phyloP scores from a whole-genome alignment of 371 early-diverging fungal species.

The Umbelopsis sp. region DNA sequence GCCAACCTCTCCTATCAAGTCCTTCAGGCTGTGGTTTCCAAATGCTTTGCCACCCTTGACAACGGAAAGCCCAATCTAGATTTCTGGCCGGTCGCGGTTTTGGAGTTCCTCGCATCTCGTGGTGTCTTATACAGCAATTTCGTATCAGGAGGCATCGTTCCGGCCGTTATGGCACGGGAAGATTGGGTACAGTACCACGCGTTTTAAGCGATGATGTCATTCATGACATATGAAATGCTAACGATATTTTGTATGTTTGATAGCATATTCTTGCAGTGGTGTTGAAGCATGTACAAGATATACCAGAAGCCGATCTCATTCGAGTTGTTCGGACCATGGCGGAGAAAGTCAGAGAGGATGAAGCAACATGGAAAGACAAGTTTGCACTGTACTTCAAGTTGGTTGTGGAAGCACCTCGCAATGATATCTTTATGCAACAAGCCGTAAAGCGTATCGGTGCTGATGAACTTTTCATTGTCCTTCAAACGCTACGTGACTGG shows the following conservation, averaged over 20 bases:
- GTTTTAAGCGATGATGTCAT: conserved; percentile 5
- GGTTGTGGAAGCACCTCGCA: conserved; percentile 56
- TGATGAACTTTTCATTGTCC: conserved; percentile 48
- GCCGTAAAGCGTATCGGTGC: conserved; percentile 50
- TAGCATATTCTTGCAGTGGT: conserved; percentile 40
- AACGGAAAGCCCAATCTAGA: conserved; percentile 40
- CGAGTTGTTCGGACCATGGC: conserved; percentile 42
- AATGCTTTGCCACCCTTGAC: conserved; percentile 36
- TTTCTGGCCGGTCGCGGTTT: conserved; percentile 58
- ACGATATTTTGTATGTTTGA: not conserved
- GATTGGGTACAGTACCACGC: conserved; percentile 44
- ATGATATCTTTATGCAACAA: conserved; percentile 66
- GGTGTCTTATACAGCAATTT: conserved; percentile 52
- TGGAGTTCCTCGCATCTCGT: conserved; percentile 54
- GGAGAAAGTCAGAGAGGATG: conserved; percentile 18
- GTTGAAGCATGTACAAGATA: conserved; percentile 56
- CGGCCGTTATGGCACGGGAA: conserved; percentile 52
- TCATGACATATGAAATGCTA: not conserved
- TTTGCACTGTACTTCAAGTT: conserved; percentile 41
- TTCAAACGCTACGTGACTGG: conserved; percentile 50
- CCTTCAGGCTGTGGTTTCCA: conserved; percentile 41
- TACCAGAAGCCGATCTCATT: conserved; percentile 62
- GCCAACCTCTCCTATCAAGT: conserved; percentile 53
- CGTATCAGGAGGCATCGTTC: conserved; percentile 53
- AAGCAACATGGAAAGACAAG: conserved; percentile 28